These are phyloP conservation scores for Alloteropsis angusta DNA, from an alignment of 202 grass and related monocot genomes.

Conservation along the genomic window DNA sequence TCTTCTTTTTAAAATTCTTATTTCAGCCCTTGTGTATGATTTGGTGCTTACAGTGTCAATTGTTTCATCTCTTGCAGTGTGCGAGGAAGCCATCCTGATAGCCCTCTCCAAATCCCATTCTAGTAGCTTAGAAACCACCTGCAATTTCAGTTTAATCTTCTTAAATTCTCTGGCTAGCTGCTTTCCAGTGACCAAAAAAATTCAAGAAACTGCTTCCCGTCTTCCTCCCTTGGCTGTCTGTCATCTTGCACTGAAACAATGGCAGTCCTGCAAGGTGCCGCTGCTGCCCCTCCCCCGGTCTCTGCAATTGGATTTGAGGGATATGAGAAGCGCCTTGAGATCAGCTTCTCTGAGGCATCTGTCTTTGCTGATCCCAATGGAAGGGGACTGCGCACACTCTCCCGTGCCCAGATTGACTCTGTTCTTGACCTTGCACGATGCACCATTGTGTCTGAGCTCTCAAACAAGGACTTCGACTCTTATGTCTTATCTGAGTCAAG, in stretches of 20 bases:
- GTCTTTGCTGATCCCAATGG: conserved; percentile 62
- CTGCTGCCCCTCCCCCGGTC: conserved; percentile 18
- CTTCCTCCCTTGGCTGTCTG: neutral
- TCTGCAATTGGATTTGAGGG: conserved; percentile 85
- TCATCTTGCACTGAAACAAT: conserved; percentile 27
- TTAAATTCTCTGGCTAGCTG: conserved; percentile 54
- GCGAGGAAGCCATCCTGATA: conserved; percentile 91
- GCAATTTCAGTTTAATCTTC: conserved; percentile 18
- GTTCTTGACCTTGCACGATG: conserved; percentile 76
- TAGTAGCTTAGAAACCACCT: conserved; percentile 38
- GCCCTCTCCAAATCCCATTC: neutral
- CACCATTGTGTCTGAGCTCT: conserved; percentile 85
- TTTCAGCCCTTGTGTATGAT: conserved; percentile 2
- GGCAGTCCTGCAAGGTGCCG: conserved; percentile 35
- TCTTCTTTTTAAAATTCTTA: neutral
- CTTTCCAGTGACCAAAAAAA: conserved; percentile 28
- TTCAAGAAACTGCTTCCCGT: conserved; percentile 14
- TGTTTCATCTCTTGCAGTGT: conserved; percentile 53
- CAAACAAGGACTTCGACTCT: conserved; percentile 68
- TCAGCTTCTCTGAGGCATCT: conserved; percentile 70
- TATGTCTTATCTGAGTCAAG: conserved; percentile 95
- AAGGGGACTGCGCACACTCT: conserved; percentile 55
- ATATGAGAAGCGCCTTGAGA: conserved; percentile 91
- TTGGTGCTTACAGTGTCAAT: conserved; percentile 13
- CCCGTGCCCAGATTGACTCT: conserved; percentile 63